Evolutionary conservation across 2,329 filamentous ascomycete species (phyloP), one percentile per base, ranked within the genome.

Genomic region (Aspergillus melleus): DNA sequence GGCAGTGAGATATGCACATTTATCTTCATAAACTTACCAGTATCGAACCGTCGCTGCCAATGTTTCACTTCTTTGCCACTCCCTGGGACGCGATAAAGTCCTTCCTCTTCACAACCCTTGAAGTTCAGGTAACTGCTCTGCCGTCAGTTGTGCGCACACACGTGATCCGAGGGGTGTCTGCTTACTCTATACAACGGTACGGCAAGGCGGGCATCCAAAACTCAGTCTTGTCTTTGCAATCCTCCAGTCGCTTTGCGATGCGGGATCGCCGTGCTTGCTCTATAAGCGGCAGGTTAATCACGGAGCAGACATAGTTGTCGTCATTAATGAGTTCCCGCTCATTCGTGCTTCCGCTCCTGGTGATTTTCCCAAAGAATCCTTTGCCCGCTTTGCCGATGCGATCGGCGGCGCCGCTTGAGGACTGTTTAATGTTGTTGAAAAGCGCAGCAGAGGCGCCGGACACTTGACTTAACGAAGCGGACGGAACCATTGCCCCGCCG

Each of bases 151-250:
- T n/a, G 11, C 30, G 50, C 42, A 24, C 16, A 57, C 39, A 30
- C 36, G 29, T 29, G 29, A 22, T 26, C 57, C 32, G 14, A 24
- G 24, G 19, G 46, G 42, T 32, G 8, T 30, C 26, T 10, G 79
- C 84, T 72, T 78, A 87, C 82, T 98, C 94, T 65, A 98, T 97
- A 60, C 92, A 96, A 64, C 94, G 85, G 90, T 94, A 97, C 0
- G 94, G 93, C 60, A 98, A 88, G 6, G 92, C 91, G 12, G 94
- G 94, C 93, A 98, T 96, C 94, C 94, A 98, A 72, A 96, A 98
- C 72, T 97, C 94, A 0, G 94, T 98, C 81, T 97, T 97, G 72
- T 98, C 94, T 63, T 89, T 86, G 10, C 93, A 96, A 61, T 90
- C 87, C 71, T 96, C 91, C 49, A 98, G 80, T 30, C 90, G 87